These are phyloP conservation scores for Echites panduratus DNA, from an alignment of 257 asterid genomes.

Conservation along the genomic window DNA sequence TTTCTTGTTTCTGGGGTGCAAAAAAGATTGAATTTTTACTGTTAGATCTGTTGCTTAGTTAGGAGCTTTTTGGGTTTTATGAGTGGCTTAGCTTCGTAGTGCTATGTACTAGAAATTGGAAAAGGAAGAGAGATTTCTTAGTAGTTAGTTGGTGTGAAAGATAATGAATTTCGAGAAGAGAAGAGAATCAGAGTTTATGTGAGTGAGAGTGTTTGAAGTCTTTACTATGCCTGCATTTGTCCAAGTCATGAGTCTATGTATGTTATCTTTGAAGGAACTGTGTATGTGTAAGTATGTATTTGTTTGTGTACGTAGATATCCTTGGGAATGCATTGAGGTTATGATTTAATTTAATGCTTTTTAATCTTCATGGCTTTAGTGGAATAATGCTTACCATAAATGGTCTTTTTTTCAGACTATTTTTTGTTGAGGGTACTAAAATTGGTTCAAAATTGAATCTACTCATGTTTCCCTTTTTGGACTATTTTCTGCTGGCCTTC, in stretches of 20 bases:
- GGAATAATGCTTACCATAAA: background rate
- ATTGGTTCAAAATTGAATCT: background rate
- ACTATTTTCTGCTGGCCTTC: background rate
- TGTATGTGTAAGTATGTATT: background rate
- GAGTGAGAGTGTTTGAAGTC: background rate
- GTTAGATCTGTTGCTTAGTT: conserved; percentile 12
- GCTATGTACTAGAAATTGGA: background rate
- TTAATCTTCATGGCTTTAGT: background rate
- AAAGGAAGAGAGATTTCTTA: background rate
- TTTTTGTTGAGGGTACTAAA: background rate
- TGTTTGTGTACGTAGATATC: background rate
- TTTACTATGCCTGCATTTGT: background rate
- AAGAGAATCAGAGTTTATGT: background rate
- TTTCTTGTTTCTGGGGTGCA: background rate
- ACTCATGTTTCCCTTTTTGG: background rate
- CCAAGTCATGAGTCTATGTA: background rate
- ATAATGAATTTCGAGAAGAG: background rate
- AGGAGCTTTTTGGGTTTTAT: background rate
- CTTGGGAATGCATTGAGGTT: background rate
- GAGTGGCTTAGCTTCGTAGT: background rate
- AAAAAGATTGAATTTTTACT: background rate
- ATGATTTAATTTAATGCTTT: background rate
- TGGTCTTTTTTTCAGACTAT: background rate
- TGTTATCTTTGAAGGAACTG: background rate
- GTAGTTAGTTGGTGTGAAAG: background rate